A percentile compares a stretch with the other conserved stretches of the same genome.
phyloP scores from a whole-genome alignment of 306 rosid genomes.

The Clitoria ternatea region DNA sequence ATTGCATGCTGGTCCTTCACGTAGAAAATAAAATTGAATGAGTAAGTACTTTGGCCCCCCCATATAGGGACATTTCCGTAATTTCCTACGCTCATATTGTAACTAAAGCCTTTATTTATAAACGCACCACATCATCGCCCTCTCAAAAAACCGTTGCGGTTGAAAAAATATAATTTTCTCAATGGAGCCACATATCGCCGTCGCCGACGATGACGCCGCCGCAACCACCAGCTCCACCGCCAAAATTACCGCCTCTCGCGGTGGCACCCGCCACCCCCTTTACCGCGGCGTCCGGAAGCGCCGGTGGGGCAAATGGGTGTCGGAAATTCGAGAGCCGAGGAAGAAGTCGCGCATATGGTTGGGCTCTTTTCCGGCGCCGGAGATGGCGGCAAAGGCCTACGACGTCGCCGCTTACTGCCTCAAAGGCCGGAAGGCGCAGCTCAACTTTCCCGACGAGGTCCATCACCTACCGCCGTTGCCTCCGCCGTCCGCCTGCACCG shows the following conservation, averaged over 20 bases:
- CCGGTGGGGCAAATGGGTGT: slow-evolving; percentile 94
- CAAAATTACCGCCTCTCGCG: not conserved
- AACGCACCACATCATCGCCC: not conserved
- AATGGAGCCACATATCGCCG: slow-evolving; percentile 44
- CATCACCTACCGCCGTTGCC: slow-evolving; percentile 53
- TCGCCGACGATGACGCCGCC: slow-evolving; percentile 29
- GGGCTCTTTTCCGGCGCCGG: slow-evolving; percentile 79
- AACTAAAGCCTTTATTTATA: slow-evolving; percentile 15
- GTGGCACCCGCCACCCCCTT: slow-evolving; percentile 64
- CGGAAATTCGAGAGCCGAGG: slow-evolving; percentile 78
- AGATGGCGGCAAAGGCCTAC: slow-evolving; percentile 91
- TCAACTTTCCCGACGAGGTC: slow-evolving; percentile 75
- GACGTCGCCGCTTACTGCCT: slow-evolving; percentile 82
- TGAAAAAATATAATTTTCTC: not conserved
- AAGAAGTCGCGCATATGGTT: slow-evolving; percentile 87
- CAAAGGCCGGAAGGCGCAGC: slow-evolving; percentile 79
- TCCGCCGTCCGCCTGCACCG: slow-evolving; percentile 39
- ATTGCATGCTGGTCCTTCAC: slow-evolving; percentile 39
- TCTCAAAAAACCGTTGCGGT: not conserved
- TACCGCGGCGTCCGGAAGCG: slow-evolving; percentile 77
- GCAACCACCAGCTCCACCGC: not conserved
- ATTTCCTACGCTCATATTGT: not conserved
- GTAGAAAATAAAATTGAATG: slow-evolving; percentile 27
- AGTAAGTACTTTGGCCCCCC: not conserved
- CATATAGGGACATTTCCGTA: slow-evolving; percentile 19